Base-by-base conservation (phyloP, 148 eudicot species). In the Rhododendron vialii region DNA sequence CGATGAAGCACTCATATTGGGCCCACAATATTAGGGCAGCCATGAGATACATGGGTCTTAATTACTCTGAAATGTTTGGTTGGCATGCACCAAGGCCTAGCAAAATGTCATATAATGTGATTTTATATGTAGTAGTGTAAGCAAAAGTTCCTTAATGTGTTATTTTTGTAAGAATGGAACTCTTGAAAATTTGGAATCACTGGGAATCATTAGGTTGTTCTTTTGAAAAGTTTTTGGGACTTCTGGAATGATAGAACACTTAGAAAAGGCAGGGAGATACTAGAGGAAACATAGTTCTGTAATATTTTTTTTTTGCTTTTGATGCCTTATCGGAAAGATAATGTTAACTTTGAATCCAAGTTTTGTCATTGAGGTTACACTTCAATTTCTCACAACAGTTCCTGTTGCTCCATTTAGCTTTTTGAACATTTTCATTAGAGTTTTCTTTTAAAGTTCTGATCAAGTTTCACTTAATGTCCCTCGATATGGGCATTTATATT, bases 381-480 rank as follows among this genome's bases (percentile, higher is more conserved):
- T 4, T 3, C 36, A 30, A 55, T 57, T 81, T 57, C 20, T 57
- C 69, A 55, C 24, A 33, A 12, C 12, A 35, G 28, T 35, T 53
- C 28, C 24, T 18, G 7, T 81, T 48, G 61, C 30, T 30, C 30
- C 30, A 30, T 30, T 81, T 51, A 15, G 59, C 59, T 81, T 81
- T 81, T 81, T 45, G 4, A 81, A 53, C 67, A 2, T 33, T 53
- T 81, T 53, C 15, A n/a, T 1, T 15, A 14, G 26, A 4, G 30
- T 80, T 36, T 53, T 81, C 15, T 81, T 51, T 41, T 78, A 11
- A 8, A 43, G 28, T 78, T 78, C 11, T 48, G 51, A 51, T 81
- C 43, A 81, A 51, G 65, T 53, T 81, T 81, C 38, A 81, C 63
- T 81, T 81, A 36, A 81, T 53, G 53, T 81, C 51, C 35, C 82